Evolutionary conservation across 2,329 filamentous ascomycete genomes (phyloP).

Genomic region (Lachnellula hyalina): DNA sequence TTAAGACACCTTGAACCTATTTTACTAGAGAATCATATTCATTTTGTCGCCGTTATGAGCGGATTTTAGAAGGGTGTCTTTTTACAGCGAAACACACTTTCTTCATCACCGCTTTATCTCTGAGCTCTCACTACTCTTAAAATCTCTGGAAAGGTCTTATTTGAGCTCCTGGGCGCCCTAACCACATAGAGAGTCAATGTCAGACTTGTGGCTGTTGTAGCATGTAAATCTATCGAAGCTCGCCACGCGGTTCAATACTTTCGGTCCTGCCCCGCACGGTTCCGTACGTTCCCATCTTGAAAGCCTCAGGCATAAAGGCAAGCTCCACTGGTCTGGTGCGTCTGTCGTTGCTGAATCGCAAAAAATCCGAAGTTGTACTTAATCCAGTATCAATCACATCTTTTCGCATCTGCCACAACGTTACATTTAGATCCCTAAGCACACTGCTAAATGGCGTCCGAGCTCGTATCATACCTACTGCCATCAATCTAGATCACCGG

Average conservation of each 20-base stretch:
- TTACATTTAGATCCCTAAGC: too few relatives aligned
- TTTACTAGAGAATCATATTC: not conserved
- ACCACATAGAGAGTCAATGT: not conserved
- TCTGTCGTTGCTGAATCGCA: conserved; percentile 37
- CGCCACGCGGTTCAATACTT: not conserved
- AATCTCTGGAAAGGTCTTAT: not conserved
- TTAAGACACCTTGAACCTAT: not conserved
- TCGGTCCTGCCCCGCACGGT: not conserved
- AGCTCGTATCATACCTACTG: too few relatives aligned
- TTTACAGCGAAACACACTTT: not conserved
- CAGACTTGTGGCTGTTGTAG: not conserved
- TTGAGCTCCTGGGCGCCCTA: not conserved
- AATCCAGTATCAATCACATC: too few relatives aligned
- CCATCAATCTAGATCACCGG: too few relatives aligned
- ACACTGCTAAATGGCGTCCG: too few relatives aligned
- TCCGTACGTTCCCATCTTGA: too few relatives aligned
- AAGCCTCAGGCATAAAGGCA: not conserved
- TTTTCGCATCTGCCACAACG: too few relatives aligned
- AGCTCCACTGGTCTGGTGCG: not conserved
- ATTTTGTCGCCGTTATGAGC: not conserved
- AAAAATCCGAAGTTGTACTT: too few relatives aligned
- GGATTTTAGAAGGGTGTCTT: not conserved
- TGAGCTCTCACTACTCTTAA: not conserved
- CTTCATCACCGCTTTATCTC: not conserved
- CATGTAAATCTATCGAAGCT: not conserved